Evolutionary conservation across 371 early-diverging fungal genomes (phyloP).

Genomic region (Actinomucor elegans): DNA sequence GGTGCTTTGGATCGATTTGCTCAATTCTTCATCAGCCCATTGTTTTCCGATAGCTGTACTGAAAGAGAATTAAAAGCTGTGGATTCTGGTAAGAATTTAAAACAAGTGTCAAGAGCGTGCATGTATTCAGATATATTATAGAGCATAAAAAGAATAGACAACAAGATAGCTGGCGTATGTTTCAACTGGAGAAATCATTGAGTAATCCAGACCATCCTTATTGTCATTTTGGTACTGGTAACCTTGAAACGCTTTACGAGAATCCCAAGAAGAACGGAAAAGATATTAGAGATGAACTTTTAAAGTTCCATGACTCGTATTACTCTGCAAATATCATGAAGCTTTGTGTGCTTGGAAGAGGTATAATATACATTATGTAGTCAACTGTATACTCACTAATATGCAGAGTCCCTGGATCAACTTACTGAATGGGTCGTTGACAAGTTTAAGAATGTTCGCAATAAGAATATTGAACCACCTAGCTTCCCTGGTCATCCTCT

Average conservation of each 20-base stretch:
- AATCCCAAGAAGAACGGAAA: conserved; percentile 69
- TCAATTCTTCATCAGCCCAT: conserved; percentile 90
- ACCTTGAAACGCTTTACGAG: conserved; percentile 81
- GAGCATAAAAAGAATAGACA: conserved; percentile 94
- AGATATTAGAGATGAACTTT: conserved; percentile 80
- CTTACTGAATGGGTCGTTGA: conserved; percentile 81
- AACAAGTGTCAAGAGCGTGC: too few relatives aligned
- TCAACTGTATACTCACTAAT: not conserved
- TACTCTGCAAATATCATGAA: conserved; percentile 96
- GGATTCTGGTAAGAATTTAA: conserved; percentile 77
- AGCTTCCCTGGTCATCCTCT: conserved; percentile 74
- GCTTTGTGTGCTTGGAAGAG: conserved; percentile 87
- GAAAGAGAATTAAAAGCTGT: conserved; percentile 94
- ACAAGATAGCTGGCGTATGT: conserved; percentile 82
- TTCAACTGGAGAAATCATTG: conserved; percentile 84
- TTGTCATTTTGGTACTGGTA: conserved; percentile 85
- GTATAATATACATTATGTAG: too few relatives aligned
- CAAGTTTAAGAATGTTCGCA: conserved; percentile 72
- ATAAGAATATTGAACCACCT: conserved; percentile 74
- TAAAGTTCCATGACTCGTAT: conserved; percentile 86
- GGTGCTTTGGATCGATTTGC: conserved; percentile 94
- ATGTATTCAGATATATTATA: conserved; percentile 2
- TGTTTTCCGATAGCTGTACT: conserved; percentile 83
- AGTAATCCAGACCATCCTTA: conserved; percentile 82
- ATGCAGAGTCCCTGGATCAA: conserved; percentile 81